A percentile compares a stretch with the other conserved stretches of the same genome.
These are phyloP conservation scores for Rhinocladiella similis DNA, from an alignment of 2,329 filamentous ascomycete genomes.

Conservation along the genomic window DNA sequence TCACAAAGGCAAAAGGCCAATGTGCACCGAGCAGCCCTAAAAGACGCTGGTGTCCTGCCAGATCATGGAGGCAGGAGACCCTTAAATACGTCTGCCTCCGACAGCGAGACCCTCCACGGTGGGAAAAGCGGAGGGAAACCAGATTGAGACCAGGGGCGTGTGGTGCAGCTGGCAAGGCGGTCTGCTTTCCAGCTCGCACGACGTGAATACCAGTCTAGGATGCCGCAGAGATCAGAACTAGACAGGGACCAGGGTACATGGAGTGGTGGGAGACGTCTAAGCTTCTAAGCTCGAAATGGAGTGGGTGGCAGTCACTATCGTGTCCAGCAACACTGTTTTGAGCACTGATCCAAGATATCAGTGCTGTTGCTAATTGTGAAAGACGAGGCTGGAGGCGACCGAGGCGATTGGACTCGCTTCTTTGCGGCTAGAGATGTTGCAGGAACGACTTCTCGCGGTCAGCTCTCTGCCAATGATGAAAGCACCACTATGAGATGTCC, in stretches of 20 bases:
- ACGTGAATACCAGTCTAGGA: neutral
- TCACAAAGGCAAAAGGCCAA: conserved; percentile 17
- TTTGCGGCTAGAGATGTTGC: neutral
- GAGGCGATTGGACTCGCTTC: conserved; percentile 2
- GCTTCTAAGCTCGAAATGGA: neutral
- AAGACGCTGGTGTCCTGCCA: conserved; percentile 24
- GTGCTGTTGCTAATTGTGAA: neutral
- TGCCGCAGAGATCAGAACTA: neutral
- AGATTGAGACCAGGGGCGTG: neutral
- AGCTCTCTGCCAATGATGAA: too few relatives aligned
- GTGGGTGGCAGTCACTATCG: too few relatives aligned
- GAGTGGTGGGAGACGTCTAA: neutral
- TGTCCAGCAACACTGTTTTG: too few relatives aligned
- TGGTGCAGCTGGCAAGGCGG: neutral
- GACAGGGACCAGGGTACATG: neutral
- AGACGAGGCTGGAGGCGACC: neutral
- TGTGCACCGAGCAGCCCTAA: conserved; percentile 27
- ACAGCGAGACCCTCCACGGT: neutral
- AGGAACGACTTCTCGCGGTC: neutral
- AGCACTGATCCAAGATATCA: neutral
- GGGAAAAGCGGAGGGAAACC: neutral
- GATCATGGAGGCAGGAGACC: conserved; percentile 5
- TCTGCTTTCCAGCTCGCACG: neutral
- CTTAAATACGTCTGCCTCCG: conserved; percentile 10
- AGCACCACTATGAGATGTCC: too few relatives aligned